A percentile compares a stretch with the other conserved stretches of the same genome.
These are phyloP conservation scores for Cicer judaicum DNA, from an alignment of 306 rosid genomes.

Conservation along the genomic window DNA sequence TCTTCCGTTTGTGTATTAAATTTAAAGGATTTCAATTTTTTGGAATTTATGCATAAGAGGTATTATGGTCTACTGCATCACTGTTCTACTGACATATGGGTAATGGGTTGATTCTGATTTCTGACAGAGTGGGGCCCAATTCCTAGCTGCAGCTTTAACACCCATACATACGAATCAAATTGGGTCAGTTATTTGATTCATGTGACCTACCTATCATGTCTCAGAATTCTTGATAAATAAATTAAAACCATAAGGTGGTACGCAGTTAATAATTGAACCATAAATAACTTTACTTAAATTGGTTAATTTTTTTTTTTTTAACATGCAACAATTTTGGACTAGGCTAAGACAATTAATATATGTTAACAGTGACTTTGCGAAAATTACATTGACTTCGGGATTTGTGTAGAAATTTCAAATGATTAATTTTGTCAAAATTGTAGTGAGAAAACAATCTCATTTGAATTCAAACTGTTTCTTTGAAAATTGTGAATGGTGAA, in stretches of 20 bases:
- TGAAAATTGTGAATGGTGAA: no score
- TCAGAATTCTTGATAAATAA: constrained; percentile 1
- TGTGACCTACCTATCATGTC: constrained; percentile 27
- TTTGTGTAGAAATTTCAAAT: no score
- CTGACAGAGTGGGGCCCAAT: constrained; percentile 38
- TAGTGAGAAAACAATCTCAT: no score
- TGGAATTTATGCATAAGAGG: constrained; percentile 36
- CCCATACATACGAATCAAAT: constrained; percentile 35
- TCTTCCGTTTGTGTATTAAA: neutral
- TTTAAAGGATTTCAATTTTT: neutral
- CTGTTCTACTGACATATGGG: constrained; percentile 35
- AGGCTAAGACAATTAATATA: no score
- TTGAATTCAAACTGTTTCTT: no score
- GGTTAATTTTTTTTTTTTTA: no score
- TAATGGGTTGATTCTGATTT: constrained; percentile 13
- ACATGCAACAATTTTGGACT: no score
- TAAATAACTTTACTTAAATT: no score
- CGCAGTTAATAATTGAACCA: neutral
- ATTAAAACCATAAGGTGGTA: neutral
- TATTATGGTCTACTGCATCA: constrained; percentile 34
- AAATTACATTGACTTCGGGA: no score
- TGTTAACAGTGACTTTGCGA: no score
- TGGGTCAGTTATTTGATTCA: constrained; percentile 27
- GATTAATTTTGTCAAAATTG: no score
- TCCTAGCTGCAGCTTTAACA: constrained; percentile 24